These are phyloP conservation scores for Gnomoniopsis smithogilvyi DNA, from an alignment of 2,329 filamentous ascomycete genomes.

Conservation along the genomic window DNA sequence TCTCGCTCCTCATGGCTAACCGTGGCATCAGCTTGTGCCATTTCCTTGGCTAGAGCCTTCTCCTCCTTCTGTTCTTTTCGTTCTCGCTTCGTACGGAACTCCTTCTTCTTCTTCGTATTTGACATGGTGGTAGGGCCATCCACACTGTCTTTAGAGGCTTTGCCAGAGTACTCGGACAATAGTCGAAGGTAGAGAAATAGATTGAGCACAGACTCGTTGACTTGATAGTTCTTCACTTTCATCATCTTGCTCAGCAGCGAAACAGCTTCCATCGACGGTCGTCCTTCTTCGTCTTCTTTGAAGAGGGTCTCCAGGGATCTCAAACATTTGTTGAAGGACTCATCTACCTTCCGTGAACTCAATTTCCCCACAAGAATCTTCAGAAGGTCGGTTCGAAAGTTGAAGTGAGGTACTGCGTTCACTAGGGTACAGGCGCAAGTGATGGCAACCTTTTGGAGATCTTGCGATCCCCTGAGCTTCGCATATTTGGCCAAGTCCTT, in stretches of 20 bases:
- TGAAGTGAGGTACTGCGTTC: conserved; percentile 88
- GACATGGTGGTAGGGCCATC: conserved; percentile 49
- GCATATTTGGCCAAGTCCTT: conserved; percentile 69
- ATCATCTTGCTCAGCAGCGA: conserved; percentile 90
- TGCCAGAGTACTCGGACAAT: conserved; percentile 81
- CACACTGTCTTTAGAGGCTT: conserved; percentile 74
- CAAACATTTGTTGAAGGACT: conserved; percentile 73
- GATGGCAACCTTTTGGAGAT: conserved; percentile 72
- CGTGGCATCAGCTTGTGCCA: conserved; percentile 85
- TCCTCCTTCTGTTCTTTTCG: conserved; percentile 82
- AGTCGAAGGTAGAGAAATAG: conserved; percentile 87
- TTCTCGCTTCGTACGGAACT: conserved; percentile 85
- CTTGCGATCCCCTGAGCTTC: conserved; percentile 46
- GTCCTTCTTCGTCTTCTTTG: conserved; percentile 82
- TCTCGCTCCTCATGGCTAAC: conserved; percentile 92
- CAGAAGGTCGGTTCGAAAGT: conserved; percentile 84
- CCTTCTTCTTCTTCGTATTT: conserved; percentile 64
- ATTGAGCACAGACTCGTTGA: conserved; percentile 84
- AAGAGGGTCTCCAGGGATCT: conserved; percentile 80
- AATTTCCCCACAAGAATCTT: conserved; percentile 85
- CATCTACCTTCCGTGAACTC: conserved; percentile 67
- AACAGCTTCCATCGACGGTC: conserved; percentile 82
- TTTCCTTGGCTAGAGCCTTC: conserved; percentile 86
- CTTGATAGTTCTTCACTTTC: conserved; percentile 76
- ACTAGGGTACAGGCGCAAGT: conserved; percentile 82